Percentiles rank a stretch among this genome's conserved stretches.
These are phyloP conservation scores for Boletus sp. DNA, from an alignment of 768 basidiomycete species.

Conservation along the genomic window DNA sequence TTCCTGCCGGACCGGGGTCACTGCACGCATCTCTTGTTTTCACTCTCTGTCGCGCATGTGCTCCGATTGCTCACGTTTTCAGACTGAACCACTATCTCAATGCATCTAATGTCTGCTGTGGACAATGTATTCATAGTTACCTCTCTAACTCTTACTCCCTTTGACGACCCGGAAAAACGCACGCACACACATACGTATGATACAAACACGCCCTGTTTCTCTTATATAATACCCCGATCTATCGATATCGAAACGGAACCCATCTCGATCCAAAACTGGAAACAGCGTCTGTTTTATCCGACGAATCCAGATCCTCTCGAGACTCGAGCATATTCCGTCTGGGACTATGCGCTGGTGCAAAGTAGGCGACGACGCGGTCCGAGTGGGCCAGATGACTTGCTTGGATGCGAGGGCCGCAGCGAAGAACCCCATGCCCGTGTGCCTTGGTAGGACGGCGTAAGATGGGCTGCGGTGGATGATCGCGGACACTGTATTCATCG, in stretches of 20 bases:
- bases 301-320: too few species aligned
- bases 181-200: slow-evolving; percentile 5
- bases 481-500: too few species aligned
- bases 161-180: slow-evolving; percentile 4
- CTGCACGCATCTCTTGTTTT: slow-evolving; percentile 3
- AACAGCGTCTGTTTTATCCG: neutral
- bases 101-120: slow-evolving; percentile 23
- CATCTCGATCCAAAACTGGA: neutral
- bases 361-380: too few species aligned
- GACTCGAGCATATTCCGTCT: too few species aligned
- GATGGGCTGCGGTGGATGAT: too few species aligned
- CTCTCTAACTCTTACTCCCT: neutral
- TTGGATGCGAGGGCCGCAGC: too few species aligned
- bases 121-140: slow-evolving; percentile 21
- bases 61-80: slow-evolving; percentile 9
- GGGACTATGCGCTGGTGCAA: too few species aligned
- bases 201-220: neutral
- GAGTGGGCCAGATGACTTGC: too few species aligned
- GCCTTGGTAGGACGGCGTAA: too few species aligned
- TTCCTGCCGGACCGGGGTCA: neutral
- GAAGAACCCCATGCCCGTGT: too few species aligned
- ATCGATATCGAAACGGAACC: too few species aligned
- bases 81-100: slow-evolving; percentile 5
- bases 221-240: neutral
- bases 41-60: slow-evolving; percentile 6